These are phyloP conservation scores for Cladosporium sp. DNA, from an alignment of 2,329 filamentous ascomycete genomes.

Conservation along the genomic window DNA sequence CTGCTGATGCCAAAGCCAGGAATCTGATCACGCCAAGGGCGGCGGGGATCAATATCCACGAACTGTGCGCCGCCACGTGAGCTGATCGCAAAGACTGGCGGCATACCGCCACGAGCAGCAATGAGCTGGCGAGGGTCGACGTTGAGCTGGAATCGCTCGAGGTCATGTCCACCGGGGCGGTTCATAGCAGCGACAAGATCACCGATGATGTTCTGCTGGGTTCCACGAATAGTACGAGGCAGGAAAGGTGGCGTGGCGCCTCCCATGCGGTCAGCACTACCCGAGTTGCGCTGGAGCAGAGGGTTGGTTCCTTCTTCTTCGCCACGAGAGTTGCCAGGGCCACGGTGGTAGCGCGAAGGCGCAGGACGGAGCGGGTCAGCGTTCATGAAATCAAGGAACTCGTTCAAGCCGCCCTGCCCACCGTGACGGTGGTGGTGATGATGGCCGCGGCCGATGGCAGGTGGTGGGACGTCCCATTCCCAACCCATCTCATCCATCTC, in stretches of 20 bases:
- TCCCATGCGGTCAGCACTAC: conserved; percentile 11
- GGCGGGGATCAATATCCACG: conserved; percentile 34
- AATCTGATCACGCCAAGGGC: conserved; percentile 37
- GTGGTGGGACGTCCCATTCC: conserved; percentile 18
- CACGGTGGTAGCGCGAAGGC: conserved; percentile 15
- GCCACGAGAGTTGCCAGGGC: conserved; percentile 41
- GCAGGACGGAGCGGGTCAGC: conserved; percentile 28
- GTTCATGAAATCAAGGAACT: conserved; percentile 34
- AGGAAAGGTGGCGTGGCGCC: conserved; percentile 12
- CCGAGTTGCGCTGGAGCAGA: conserved; percentile 62
- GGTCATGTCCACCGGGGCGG: conserved; percentile 5
- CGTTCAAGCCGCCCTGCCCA: conserved; percentile 25
- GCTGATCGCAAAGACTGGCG: conserved; percentile 18
- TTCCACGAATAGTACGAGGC: conserved; percentile 21
- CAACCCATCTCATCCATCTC: conserved; percentile 34
- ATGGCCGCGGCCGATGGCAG: conserved; percentile 24
- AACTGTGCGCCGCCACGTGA: conserved; percentile 23
- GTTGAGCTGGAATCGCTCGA: conserved; percentile 13
- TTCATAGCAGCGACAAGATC: conserved; percentile 21
- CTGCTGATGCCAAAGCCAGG: conserved; percentile 54
- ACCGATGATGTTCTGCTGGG: conserved; percentile 12
- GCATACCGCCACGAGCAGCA: background rate
- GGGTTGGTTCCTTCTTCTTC: conserved; percentile 86
- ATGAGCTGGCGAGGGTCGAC: conserved; percentile 18
- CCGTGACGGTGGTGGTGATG: conserved; percentile 29